Evolutionary conservation across 23 red algal genomes (phyloP).

Genomic region (Gracilaria caudata): DNA sequence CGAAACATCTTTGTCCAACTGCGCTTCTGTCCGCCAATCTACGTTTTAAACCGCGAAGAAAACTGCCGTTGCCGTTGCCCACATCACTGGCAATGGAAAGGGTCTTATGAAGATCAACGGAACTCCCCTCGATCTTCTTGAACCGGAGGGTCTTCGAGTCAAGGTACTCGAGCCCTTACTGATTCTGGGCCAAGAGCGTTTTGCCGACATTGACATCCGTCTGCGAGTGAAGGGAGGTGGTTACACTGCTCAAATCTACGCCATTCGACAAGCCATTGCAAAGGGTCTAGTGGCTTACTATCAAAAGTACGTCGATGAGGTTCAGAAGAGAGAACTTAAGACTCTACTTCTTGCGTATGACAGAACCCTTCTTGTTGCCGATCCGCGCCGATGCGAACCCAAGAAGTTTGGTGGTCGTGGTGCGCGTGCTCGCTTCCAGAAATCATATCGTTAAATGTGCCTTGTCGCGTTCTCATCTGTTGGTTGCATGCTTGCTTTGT

Average conservation of each 20-base stretch:
- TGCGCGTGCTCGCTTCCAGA: constrained; percentile 91
- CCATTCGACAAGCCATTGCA: constrained; percentile 98
- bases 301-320: constrained; percentile 97
- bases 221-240: constrained; percentile 93
- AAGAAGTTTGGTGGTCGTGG: constrained; percentile 99
- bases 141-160: constrained; percentile 89
- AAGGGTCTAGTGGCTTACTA: constrained; percentile 98
- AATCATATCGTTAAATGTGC: constrained; percentile 91
- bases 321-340: constrained; percentile 90
- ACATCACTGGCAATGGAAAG: constrained; percentile 89
- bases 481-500: not conserved
- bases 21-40: not conserved
- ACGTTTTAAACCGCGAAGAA: constrained; percentile 71
- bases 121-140: constrained; percentile 89
- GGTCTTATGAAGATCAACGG: constrained; percentile 99
- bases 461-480: not conserved
- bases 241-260: constrained; percentile 96
- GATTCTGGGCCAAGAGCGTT: constrained; percentile 94
- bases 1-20: not conserved
- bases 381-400: constrained; percentile 97
- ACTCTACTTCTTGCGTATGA: constrained; percentile 91
- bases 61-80: constrained; percentile 98
- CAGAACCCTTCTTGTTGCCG: constrained; percentile 91
- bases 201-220: constrained; percentile 96
- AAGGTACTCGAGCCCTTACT: constrained; percentile 98